These are phyloP conservation scores for Triangularia setosa DNA, from an alignment of 2,329 filamentous ascomycete species.

Conservation along the genomic window DNA sequence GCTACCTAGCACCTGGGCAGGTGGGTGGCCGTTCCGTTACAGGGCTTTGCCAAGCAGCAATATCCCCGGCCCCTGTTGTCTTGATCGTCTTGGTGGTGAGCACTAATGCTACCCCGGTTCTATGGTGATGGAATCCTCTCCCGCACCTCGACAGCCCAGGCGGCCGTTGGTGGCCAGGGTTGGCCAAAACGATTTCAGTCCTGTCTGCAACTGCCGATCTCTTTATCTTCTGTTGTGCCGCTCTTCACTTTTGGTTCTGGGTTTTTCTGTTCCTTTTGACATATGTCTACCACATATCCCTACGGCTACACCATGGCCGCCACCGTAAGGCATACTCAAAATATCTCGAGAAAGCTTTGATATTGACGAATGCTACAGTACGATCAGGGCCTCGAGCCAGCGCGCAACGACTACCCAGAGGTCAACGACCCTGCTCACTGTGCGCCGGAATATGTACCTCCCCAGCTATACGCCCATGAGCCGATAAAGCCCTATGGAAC, in stretches of 20 bases:
- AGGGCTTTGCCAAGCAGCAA: not conserved
- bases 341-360: not conserved
- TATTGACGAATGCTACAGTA: constrained; percentile 17
- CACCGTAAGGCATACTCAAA: constrained; percentile 6
- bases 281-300: constrained; percentile 1
- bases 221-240: not conserved
- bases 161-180: not conserved
- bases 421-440: constrained; percentile 3
- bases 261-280: not conserved
- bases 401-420: constrained; percentile 26
- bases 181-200: not conserved
- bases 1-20: not conserved
- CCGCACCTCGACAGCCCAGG: not conserved
- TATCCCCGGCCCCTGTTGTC: not conserved
- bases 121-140: not conserved
- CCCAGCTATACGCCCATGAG: not conserved
- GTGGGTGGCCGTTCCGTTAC: not conserved
- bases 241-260: not conserved
- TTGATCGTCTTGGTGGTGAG: not conserved
- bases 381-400: constrained; percentile 22
- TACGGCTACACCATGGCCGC: constrained; percentile 16
- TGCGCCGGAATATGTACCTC: not conserved
- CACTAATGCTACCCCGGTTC: not conserved
- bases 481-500: not conserved
- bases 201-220: not conserved